Evolutionary conservation across 2,329 filamentous ascomycete species (phyloP).

Genomic region (Coniochaeta pulveracea): DNA sequence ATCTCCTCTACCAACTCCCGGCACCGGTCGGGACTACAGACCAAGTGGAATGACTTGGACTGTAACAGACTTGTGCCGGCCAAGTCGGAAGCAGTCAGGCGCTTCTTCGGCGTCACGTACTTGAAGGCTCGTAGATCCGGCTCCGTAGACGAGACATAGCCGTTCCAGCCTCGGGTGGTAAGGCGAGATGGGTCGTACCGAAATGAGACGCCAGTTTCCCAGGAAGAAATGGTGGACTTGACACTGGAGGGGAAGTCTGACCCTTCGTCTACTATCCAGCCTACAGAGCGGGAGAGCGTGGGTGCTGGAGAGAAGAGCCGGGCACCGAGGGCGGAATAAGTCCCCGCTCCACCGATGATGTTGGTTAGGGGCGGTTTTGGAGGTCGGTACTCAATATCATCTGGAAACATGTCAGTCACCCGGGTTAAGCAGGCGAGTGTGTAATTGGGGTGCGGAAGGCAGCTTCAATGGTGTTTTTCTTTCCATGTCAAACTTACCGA

Average conservation of each 20-base stretch:
- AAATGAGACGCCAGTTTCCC: constrained; percentile 65
- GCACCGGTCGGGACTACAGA: constrained; percentile 70
- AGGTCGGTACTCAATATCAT: constrained; percentile 81
- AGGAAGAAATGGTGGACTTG: constrained; percentile 52
- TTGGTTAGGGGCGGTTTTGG: constrained; percentile 58
- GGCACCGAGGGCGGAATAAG: constrained; percentile 79
- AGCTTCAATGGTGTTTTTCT: neutral
- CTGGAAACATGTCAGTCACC: constrained; percentile 24
- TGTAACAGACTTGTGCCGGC: constrained; percentile 48
- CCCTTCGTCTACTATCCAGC: constrained; percentile 86
- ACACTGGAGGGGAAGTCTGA: constrained; percentile 70
- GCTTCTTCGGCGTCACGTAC: constrained; percentile 78
- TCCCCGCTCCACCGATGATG: constrained; percentile 79
- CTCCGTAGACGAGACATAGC: constrained; percentile 58
- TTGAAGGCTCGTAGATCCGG: constrained; percentile 63
- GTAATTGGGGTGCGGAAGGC: neutral
- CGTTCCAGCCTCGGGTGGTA: constrained; percentile 89
- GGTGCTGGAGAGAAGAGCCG: constrained; percentile 70
- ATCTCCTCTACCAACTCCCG: constrained; percentile 67
- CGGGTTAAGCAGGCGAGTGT: neutral
- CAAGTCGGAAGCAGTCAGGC: constrained; percentile 64
- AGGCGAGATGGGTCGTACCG: constrained; percentile 54
- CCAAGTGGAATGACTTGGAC: constrained; percentile 74
- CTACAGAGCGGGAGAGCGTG: constrained; percentile 51
- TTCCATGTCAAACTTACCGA: constrained; percentile 45